Percentiles rank a stretch among this genome's conserved stretches.
These are phyloP conservation scores for Boehmeria nivea DNA, from an alignment of 306 rosid species.

Conservation along the genomic window DNA sequence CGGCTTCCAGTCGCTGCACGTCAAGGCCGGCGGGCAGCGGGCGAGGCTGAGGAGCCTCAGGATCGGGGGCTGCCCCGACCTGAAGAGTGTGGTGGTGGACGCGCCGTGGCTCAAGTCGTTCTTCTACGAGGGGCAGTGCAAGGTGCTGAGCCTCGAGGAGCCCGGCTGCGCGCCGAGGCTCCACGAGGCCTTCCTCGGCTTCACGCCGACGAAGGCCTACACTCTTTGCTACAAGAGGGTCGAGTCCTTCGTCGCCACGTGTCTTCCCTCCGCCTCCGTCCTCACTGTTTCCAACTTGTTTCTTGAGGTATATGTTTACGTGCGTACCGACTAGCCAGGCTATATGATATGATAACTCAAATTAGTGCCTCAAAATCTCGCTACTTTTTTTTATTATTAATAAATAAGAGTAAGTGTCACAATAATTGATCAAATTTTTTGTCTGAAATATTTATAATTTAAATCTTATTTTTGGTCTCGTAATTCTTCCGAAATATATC, in stretches of 20 bases:
- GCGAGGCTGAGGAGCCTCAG: slow-evolving; percentile 19
- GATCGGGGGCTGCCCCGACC: neutral
- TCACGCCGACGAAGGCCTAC: neutral
- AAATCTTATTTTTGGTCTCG: too few relatives aligned
- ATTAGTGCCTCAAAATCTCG: too few relatives aligned
- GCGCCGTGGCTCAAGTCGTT: slow-evolving; percentile 21
- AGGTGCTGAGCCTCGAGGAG: neutral
- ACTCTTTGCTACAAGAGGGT: neutral
- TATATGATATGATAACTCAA: too few relatives aligned
- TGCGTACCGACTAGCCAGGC: too few relatives aligned
- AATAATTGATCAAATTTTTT: too few relatives aligned
- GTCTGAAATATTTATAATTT: too few relatives aligned
- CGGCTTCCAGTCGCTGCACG: neutral
- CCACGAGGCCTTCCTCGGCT: slow-evolving; percentile 18
- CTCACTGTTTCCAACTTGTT: slow-evolving; percentile 25
- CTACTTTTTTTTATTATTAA: too few relatives aligned
- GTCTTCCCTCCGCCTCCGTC: slow-evolving; percentile 2
- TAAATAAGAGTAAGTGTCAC: too few relatives aligned
- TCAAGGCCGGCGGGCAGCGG: too few relatives aligned
- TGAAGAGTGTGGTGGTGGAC: slow-evolving; percentile 3
- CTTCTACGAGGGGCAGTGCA: slow-evolving; percentile 8
- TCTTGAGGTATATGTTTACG: too few relatives aligned
- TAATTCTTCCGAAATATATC: too few relatives aligned
- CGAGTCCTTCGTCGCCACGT: slow-evolving; percentile 2
- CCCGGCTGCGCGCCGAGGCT: neutral